phyloP scores from a whole-genome alignment of 2,329 filamentous ascomycete genomes.

The Neofusicoccum sp. region DNA sequence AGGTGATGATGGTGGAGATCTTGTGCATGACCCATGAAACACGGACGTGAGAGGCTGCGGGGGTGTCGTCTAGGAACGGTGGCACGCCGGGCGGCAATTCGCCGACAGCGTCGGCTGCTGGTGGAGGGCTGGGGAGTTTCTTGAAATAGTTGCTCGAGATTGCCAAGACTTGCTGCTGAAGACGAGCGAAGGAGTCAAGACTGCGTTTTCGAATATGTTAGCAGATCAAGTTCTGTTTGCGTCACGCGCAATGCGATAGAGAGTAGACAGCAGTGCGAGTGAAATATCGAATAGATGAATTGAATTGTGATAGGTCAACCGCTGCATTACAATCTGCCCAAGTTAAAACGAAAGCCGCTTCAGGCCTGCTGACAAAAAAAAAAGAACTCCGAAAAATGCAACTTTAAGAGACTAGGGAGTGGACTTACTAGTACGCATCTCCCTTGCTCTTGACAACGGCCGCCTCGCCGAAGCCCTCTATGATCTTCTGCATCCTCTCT shows the following conservation, averaged over 20 bases:
- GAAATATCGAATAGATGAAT: not conserved
- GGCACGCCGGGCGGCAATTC: constrained; percentile 57
- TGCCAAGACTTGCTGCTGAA: constrained; percentile 55
- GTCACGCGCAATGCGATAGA: not conserved
- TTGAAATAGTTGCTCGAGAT: constrained; percentile 56
- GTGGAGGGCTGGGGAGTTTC: constrained; percentile 52
- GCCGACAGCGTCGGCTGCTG: constrained; percentile 53
- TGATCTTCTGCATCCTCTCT: constrained; percentile 45
- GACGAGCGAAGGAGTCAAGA: constrained; percentile 55
- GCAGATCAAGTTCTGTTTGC: not conserved
- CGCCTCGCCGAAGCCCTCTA: constrained; percentile 46
- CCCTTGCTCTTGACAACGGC: constrained; percentile 48
- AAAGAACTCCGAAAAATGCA: constrained; percentile 1
- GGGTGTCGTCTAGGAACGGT: constrained; percentile 57
- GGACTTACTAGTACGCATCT: constrained; percentile 49
- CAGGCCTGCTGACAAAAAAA: no score
- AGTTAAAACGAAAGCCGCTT: no score
- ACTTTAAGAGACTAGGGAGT: constrained; percentile 21
- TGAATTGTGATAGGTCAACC: constrained; percentile 2
- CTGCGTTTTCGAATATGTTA: constrained; percentile 32
- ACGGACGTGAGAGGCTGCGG: constrained; percentile 55
- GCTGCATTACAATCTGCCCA: not conserved
- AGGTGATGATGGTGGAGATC: constrained; percentile 59
- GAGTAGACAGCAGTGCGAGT: not conserved
- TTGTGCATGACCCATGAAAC: constrained; percentile 58